Evolutionary conservation across 2,329 filamentous ascomycete species (phyloP).

Genomic region (Phialocephala subalpina): DNA sequence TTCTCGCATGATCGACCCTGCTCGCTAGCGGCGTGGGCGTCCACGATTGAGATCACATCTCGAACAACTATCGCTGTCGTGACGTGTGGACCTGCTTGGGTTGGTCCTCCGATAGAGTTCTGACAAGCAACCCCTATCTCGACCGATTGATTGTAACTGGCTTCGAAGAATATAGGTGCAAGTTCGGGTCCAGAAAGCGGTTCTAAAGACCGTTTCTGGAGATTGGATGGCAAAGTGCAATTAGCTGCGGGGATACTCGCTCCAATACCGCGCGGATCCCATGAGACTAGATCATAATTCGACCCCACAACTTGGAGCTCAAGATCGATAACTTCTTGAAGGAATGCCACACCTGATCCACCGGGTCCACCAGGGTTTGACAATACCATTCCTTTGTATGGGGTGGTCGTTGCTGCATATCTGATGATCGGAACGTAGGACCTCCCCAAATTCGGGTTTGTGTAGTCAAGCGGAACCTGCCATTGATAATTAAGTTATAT

Average conservation of each 20-base stretch:
- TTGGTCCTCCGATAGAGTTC: not conserved
- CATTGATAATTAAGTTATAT: not conserved
- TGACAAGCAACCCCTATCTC: slow-evolving; percentile 3
- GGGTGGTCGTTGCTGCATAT: not conserved
- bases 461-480: not conserved
- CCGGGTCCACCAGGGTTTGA: not conserved
- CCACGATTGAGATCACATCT: slow-evolving; percentile 18
- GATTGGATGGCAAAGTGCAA: not conserved
- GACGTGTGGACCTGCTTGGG: slow-evolving; percentile 18
- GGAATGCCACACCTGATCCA: not conserved
- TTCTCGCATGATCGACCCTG: not conserved
- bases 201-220: not conserved
- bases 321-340: not conserved
- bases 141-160: not conserved
- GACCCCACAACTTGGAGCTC: not conserved
- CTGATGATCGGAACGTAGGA: not conserved
- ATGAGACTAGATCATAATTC: not conserved
- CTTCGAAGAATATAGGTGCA: not conserved
- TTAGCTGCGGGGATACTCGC: not conserved
- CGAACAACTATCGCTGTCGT: slow-evolving; percentile 6
- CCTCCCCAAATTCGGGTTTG: not conserved
- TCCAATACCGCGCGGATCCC: slow-evolving; percentile 7
- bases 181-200: not conserved
- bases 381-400: slow-evolving; percentile 4
- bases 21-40: slow-evolving; percentile 9